Evolutionary conservation across 495 filamentous ascomycete species (phyloP).

Genomic region (Paragyromitra xinjiangensis): DNA sequence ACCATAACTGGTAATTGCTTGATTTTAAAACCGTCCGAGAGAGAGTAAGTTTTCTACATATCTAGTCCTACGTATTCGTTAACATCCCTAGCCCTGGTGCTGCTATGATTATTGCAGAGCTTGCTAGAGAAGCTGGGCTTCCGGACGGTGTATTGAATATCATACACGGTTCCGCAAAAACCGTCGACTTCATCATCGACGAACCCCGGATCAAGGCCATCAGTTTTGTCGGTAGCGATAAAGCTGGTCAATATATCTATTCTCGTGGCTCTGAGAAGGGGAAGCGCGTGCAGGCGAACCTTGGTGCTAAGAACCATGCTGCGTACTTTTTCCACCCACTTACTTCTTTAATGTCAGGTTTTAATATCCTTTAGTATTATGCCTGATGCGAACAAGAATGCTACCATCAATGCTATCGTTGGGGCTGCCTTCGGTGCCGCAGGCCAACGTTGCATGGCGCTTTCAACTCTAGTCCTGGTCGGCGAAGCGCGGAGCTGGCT

Average conservation of each 20-base stretch:
- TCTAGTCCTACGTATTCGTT: conserved; percentile 7
- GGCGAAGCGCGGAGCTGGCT: conserved; percentile 95
- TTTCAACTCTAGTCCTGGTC: conserved; percentile 92
- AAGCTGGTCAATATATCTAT: conserved; percentile 97
- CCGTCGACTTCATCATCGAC: conserved; percentile 97
- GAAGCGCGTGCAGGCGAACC: conserved; percentile 92
- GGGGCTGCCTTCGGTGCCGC: conserved; percentile 97
- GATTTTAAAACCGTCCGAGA: conserved; percentile 96
- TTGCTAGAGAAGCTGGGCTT: conserved; percentile 90
- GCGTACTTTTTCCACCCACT: conserved; percentile 59
- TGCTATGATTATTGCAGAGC: conserved; percentile 95
- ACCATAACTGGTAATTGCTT: conserved; percentile 94
- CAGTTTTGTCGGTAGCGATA: conserved; percentile 95
- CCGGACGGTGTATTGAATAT: conserved; percentile 94
- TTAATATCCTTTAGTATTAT: conserved; percentile 65
- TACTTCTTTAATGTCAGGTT: neutral
- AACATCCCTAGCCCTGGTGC: conserved; percentile 72
- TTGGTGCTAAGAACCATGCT: conserved; percentile 98
- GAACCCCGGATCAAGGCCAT: conserved; percentile 97
- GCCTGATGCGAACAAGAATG: conserved; percentile 98
- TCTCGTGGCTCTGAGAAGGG: conserved; percentile 88
- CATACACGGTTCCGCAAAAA: conserved; percentile 86
- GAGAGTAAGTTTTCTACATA: conserved; percentile 64
- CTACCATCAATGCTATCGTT: conserved; percentile 90
- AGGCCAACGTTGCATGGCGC: conserved; percentile 96